phyloP scores from a whole-genome alignment of 1,284 basidiomycete species.

The Flammula alnicola region DNA sequence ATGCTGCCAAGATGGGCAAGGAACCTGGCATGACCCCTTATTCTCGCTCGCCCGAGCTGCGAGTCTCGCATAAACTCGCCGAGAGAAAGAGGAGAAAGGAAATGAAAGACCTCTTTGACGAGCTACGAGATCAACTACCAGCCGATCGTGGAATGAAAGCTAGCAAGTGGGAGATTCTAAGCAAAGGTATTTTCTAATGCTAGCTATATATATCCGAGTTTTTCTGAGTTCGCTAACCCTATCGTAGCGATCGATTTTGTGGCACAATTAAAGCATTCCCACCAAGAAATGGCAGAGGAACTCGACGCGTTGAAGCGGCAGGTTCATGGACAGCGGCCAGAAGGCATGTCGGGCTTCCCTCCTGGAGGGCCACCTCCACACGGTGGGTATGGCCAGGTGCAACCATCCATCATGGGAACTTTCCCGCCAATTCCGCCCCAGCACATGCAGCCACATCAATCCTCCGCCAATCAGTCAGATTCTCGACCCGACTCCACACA shows the following conservation, averaged over 20 bases:
- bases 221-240: no score
- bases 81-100: constrained; percentile 95
- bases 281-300: constrained; percentile 78
- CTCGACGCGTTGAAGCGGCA: constrained; percentile 80
- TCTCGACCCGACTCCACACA: constrained; percentile 40
- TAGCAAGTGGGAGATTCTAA: constrained; percentile 96
- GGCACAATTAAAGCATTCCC: constrained; percentile 70
- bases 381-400: constrained; percentile 54
- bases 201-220: no score
- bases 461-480: constrained; percentile 42
- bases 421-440: constrained; percentile 40
- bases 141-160: constrained; percentile 92
- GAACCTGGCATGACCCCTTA: constrained; percentile 75
- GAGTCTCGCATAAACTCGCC: constrained; percentile 92
- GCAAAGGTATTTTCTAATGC: constrained; percentile 81
- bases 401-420: constrained; percentile 42
- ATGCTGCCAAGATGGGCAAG: constrained; percentile 41
- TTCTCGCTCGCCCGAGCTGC: constrained; percentile 90
- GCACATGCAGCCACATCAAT: constrained; percentile 46
- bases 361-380: constrained; percentile 52
- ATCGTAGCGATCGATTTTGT: constrained; percentile 91
- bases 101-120: constrained; percentile 97
- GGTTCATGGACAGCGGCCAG: constrained; percentile 66
- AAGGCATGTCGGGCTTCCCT: constrained; percentile 53
- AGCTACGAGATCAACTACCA: constrained; percentile 88